These are phyloP conservation scores for Pyrenophora seminiperda DNA, from an alignment of 2,329 filamentous ascomycete genomes.

Conservation along the genomic window DNA sequence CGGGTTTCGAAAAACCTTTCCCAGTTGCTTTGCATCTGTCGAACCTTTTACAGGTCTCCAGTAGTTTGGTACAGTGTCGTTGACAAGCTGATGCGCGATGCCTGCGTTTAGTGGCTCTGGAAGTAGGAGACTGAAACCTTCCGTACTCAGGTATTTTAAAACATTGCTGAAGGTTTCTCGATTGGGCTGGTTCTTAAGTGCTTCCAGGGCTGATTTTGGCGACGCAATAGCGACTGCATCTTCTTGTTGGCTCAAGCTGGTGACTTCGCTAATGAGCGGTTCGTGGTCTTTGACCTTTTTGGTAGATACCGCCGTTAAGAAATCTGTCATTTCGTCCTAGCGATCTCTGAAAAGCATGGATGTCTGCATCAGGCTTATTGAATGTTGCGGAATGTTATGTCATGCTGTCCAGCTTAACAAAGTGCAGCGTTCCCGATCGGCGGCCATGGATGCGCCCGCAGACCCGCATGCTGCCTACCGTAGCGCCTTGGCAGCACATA, in stretches of 20 bases:
- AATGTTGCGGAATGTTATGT: background rate
- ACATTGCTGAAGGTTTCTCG: constrained; percentile 60
- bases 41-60: constrained; percentile 60
- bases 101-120: constrained; percentile 73
- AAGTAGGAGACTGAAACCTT: constrained; percentile 62
- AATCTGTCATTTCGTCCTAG: constrained; percentile 51
- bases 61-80: constrained; percentile 77
- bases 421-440: constrained; percentile 19
- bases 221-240: constrained; percentile 28
- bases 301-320: constrained; percentile 56
- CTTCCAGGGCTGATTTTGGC: constrained; percentile 61
- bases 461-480: constrained; percentile 18
- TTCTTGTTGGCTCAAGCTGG: constrained; percentile 18
- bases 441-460: constrained; percentile 14
- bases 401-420: background rate
- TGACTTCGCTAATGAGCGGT: constrained; percentile 24
- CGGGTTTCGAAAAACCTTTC: constrained; percentile 72
- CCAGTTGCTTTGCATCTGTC: constrained; percentile 51
- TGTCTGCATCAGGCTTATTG: background rate
- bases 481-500: constrained; percentile 32
- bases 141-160: constrained; percentile 58
- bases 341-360: background rate
- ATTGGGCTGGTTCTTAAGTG: constrained; percentile 66
- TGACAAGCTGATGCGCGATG: constrained; percentile 75
- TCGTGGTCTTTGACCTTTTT: constrained; percentile 29